phyloP scores from a whole-genome alignment of 2,329 filamentous ascomycete species.

The Hymenoscyphus fraxineus region DNA sequence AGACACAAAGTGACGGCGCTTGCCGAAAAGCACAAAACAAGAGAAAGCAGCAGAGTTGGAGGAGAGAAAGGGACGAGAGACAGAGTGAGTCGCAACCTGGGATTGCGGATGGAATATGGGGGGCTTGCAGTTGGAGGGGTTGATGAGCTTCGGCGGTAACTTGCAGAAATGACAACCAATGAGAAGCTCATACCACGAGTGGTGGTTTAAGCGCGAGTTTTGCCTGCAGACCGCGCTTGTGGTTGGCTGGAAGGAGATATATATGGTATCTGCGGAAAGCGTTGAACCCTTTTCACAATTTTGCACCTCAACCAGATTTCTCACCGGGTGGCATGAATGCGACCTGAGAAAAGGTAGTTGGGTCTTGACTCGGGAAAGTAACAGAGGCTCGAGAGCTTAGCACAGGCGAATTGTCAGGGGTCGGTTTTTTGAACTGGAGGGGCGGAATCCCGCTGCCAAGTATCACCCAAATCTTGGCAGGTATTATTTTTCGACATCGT shows the following conservation, averaged over 20 bases:
- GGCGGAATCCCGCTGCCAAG: conserved; percentile 3
- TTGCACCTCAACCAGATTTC: too few relatives aligned
- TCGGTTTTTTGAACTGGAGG: too few relatives aligned
- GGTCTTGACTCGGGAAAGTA: too few relatives aligned
- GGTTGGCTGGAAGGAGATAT: background rate
- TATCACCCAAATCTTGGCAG: background rate
- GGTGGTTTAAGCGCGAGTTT: conserved; percentile 25
- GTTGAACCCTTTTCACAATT: conserved; percentile 7
- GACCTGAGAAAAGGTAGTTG: background rate
- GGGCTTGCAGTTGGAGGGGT: background rate
- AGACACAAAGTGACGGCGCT: conserved; percentile 1
- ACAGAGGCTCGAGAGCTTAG: too few relatives aligned
- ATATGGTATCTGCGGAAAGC: background rate
- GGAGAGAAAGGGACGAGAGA: background rate
- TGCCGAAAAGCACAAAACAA: background rate
- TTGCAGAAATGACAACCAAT: conserved; percentile 9
- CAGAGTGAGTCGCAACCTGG: background rate
- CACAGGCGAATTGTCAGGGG: background rate
- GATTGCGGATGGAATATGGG: too few relatives aligned
- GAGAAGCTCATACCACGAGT: conserved; percentile 9
- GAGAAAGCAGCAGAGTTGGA: background rate
- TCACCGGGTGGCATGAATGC: background rate
- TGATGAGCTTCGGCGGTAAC: conserved; percentile 16
- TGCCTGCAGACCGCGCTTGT: conserved; percentile 9
- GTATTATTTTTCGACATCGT: conserved; percentile 4